Conservation (phyloP, 2,329 filamentous ascomycete genomes). For the Sporothrix pseudoabietina region DNA sequence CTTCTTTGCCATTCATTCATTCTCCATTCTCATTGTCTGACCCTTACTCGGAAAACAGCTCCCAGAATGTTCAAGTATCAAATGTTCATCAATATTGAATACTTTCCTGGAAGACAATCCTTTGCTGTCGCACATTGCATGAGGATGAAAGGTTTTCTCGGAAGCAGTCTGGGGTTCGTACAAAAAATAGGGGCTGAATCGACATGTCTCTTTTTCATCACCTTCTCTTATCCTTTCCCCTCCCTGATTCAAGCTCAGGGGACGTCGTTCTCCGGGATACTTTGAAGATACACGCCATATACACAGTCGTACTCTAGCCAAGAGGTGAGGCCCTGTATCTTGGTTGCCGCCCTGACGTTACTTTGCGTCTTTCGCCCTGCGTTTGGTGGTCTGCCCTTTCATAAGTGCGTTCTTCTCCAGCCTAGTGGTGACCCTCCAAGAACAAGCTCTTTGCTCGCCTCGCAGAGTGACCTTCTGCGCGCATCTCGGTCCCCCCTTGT, state of each 20-base stretch:
- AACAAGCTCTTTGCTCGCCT: neutral
- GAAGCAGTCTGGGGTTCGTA: neutral
- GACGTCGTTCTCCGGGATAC: neutral
- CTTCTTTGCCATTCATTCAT: neutral
- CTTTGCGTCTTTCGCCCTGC: slow-evolving; percentile 2
- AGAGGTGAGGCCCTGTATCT: neutral
- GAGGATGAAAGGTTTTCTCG: neutral
- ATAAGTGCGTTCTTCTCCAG: neutral
- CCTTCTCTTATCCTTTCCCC: neutral
- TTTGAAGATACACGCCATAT: neutral
- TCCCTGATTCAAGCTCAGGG: neutral
- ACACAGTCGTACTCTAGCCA: neutral
- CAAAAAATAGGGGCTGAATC: neutral
- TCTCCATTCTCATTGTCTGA: neutral
- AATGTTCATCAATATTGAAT: neutral
- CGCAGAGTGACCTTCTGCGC: neutral
- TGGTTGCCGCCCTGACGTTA: slow-evolving; percentile 5
- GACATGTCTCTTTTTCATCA: neutral
- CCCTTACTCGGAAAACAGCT: neutral
- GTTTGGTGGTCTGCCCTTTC: neutral
- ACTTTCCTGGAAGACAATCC: neutral
- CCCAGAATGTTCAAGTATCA: neutral
- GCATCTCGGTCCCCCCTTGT: slow-evolving; percentile 23
- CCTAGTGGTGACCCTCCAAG: slow-evolving; percentile 1
- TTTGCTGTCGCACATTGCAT: neutral